Evolutionary conservation across 495 filamentous ascomycete genomes (phyloP).

Genomic region (Entonaema liquescens): DNA sequence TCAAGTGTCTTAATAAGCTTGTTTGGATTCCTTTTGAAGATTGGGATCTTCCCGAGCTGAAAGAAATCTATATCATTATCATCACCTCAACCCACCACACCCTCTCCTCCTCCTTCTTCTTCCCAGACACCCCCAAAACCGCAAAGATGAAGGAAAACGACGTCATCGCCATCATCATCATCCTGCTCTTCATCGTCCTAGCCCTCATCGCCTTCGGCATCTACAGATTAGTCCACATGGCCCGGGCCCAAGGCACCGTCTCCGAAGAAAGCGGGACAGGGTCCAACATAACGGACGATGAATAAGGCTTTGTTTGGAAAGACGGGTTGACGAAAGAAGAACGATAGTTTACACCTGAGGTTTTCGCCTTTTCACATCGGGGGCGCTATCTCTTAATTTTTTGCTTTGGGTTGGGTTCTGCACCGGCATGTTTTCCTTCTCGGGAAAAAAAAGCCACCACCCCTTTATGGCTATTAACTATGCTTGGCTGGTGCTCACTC

Average conservation of each 20-base stretch:
- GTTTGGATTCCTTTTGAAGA: neutral
- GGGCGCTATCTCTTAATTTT: neutral
- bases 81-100: too few relatives aligned
- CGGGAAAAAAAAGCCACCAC: too few relatives aligned
- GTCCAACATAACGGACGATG: slow-evolving; percentile 17
- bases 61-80: too few relatives aligned
- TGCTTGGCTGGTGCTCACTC: neutral
- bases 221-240: slow-evolving; percentile 64
- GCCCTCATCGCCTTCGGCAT: slow-evolving; percentile 74
- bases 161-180: slow-evolving; percentile 83
- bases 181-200: slow-evolving; percentile 77
- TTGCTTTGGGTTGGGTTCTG: neutral
- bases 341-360: neutral
- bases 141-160: slow-evolving; percentile 71
- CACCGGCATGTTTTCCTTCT: neutral
- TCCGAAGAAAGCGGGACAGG: slow-evolving; percentile 26
- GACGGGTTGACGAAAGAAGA: neutral
- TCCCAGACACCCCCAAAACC: slow-evolving; percentile 8
- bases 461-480: neutral
- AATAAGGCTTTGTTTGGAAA: slow-evolving; percentile 7
- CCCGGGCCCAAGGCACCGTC: slow-evolving; percentile 51
- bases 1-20: too few relatives aligned
- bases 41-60: too few relatives aligned
- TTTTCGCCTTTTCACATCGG: neutral
- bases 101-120: too few relatives aligned